Conservation (phyloP, 768 basidiomycete species). For the Trametopsis cervina region DNA sequence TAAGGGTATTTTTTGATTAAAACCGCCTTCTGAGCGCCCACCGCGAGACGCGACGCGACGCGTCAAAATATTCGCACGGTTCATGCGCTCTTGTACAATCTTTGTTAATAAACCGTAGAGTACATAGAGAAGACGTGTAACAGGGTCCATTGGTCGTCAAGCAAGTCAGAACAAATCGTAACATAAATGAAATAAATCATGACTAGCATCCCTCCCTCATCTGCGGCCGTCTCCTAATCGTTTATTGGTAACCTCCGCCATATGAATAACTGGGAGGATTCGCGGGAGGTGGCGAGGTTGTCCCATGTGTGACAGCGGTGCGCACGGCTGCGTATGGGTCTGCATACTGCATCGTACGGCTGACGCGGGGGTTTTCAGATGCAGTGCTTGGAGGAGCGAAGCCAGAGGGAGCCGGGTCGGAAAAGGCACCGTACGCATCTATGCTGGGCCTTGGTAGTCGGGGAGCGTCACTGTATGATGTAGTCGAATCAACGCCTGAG, state of each 20-base stretch:
- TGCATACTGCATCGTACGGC: slow-evolving; percentile 91
- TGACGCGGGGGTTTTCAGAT: slow-evolving; percentile 51
- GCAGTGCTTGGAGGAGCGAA: slow-evolving; percentile 37
- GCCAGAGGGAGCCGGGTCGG: slow-evolving; percentile 77
- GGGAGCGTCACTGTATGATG: slow-evolving; percentile 22
- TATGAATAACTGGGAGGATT: neutral
- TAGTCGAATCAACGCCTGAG: slow-evolving; percentile 26
- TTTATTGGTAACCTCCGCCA: neutral
- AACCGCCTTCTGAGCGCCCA: too few relatives aligned
- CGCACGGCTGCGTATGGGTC: slow-evolving; percentile 81
- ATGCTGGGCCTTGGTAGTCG: slow-evolving; percentile 44
- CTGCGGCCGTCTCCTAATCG: too few relatives aligned
- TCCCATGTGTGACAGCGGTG: slow-evolving; percentile 27
- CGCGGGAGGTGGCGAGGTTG: neutral
- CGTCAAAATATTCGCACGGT: too few relatives aligned
- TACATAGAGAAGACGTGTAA: too few relatives aligned
- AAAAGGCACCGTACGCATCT: slow-evolving; percentile 88
- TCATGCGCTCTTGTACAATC: too few relatives aligned
- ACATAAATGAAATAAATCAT: too few relatives aligned
- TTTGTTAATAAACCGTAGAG: too few relatives aligned
- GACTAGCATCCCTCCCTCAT: too few relatives aligned
- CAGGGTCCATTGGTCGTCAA: too few relatives aligned
- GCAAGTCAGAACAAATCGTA: too few relatives aligned
- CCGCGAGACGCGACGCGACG: too few relatives aligned
- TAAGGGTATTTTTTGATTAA: too few relatives aligned